Evolutionary conservation across 352 stramenopile species (phyloP).

Genomic region (Phytophthora boehmeriae): DNA sequence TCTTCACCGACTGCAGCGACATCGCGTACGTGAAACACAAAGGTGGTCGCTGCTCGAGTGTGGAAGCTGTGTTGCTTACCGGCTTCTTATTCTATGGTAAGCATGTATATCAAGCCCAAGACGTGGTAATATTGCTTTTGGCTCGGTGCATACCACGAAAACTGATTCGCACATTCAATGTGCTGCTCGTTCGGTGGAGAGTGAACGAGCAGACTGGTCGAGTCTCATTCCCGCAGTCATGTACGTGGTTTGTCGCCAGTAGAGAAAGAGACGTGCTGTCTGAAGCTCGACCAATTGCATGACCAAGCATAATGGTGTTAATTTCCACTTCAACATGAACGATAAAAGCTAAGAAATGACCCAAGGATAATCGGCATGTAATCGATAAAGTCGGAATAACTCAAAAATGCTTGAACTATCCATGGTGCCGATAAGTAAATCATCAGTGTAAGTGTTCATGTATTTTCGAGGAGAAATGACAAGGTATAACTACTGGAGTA

Average conservation of each 20-base stretch:
- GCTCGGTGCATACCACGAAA: slow-evolving; percentile 10
- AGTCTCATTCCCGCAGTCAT: slow-evolving; percentile 11
- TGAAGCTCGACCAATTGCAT: not conserved
- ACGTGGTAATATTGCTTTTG: slow-evolving; percentile 13
- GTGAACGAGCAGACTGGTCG: slow-evolving; percentile 3
- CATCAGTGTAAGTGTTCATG: no score
- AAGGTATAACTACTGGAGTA: no score
- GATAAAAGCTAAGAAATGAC: no score
- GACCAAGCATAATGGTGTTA: not conserved
- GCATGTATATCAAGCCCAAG: slow-evolving; percentile 16
- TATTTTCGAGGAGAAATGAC: no score
- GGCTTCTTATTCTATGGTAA: slow-evolving; percentile 22
- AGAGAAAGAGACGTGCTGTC: not conserved
- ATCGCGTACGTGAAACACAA: slow-evolving; percentile 12
- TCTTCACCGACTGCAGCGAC: slow-evolving; percentile 19
- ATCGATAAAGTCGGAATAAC: no score
- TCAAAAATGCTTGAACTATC: not conserved
- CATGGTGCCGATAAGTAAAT: no score
- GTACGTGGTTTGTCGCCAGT: slow-evolving; percentile 9
- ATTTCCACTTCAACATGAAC: not conserved
- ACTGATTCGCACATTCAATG: slow-evolving; percentile 25
- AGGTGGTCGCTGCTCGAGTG: not conserved
- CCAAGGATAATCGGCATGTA: no score
- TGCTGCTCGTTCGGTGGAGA: slow-evolving; percentile 18
- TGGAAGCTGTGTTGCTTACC: slow-evolving; percentile 16